Evolutionary conservation across 106 monocot genomes (phyloP).

Genomic region (Vanilla planifolia): DNA sequence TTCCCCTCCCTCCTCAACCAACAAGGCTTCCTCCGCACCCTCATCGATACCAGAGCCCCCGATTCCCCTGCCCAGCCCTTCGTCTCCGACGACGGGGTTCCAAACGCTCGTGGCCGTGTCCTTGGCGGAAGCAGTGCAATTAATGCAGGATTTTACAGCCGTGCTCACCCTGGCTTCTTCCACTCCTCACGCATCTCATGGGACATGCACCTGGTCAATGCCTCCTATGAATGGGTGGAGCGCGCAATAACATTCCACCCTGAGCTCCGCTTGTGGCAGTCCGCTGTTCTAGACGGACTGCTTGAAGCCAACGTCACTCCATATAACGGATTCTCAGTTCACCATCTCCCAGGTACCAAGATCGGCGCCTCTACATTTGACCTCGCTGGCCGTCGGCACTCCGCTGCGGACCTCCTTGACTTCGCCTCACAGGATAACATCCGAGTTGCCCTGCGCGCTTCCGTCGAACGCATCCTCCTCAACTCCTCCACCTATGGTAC

Average conservation of each 20-base stretch:
- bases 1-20: constrained; percentile 38
- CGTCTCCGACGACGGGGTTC: constrained; percentile 61
- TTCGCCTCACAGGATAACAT: constrained; percentile 41
- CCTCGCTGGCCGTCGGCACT: constrained; percentile 43
- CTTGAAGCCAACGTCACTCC: constrained; percentile 72
- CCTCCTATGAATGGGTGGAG: constrained; percentile 62
- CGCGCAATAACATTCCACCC: constrained; percentile 41
- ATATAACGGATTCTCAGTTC: constrained; percentile 71
- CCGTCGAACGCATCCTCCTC: constrained; percentile 59
- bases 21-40: constrained; percentile 56
- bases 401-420: constrained; percentile 69
- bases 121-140: constrained; percentile 63
- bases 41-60: constrained; percentile 13
- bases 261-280: constrained; percentile 51
- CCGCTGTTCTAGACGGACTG: constrained; percentile 57
- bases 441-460: constrained; percentile 59
- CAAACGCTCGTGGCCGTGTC: constrained; percentile 68
- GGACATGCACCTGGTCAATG: constrained; percentile 31
- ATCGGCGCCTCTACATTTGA: constrained; percentile 82
- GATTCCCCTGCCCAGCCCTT: constrained; percentile 64
- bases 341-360: constrained; percentile 77
- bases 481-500: constrained; percentile 38
- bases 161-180: constrained; percentile 44
- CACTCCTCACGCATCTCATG: constrained; percentile 10
- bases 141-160: constrained; percentile 80